A percentile compares a stretch with the other conserved stretches of the same genome.
Conservation (phyloP, 2,329 filamentous ascomycete species). For the Trichoderma koningiopsis region DNA sequence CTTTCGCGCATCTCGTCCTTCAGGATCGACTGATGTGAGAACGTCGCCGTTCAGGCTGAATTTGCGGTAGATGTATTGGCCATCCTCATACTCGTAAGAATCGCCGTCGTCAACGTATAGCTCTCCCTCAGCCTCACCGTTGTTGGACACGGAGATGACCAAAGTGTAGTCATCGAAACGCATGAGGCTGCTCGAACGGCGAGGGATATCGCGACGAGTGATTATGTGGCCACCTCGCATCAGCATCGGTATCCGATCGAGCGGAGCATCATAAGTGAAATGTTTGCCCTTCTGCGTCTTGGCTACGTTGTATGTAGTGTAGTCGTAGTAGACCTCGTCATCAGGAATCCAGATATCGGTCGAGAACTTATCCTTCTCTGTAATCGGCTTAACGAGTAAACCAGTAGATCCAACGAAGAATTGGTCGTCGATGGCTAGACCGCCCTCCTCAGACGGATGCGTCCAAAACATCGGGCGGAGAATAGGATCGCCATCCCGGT, state of each 20-base stretch:
- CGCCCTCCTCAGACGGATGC: constrained; percentile 80
- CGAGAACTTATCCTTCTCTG: constrained; percentile 70
- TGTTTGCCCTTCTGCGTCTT: constrained; percentile 68
- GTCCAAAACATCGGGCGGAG: constrained; percentile 91
- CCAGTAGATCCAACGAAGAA: constrained; percentile 88
- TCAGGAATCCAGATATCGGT: constrained; percentile 87
- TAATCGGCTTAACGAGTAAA: constrained; percentile 88
- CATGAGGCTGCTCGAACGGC: constrained; percentile 86
- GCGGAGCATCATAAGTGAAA: constrained; percentile 71
- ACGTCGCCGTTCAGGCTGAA: constrained; percentile 67
- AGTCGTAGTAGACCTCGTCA: constrained; percentile 89
- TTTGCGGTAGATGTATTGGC: constrained; percentile 82
- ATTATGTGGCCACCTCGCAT: constrained; percentile 94
- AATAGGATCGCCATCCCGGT: constrained; percentile 80
- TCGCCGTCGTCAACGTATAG: constrained; percentile 94
- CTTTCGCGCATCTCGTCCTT: constrained; percentile 54
- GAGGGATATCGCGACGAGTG: constrained; percentile 82
- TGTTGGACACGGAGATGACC: constrained; percentile 68
- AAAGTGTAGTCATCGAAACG: constrained; percentile 93
- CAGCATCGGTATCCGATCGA: constrained; percentile 84
- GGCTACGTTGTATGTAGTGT: constrained; percentile 82
- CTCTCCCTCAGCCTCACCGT: constrained; percentile 67
- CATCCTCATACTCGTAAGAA: constrained; percentile 81
- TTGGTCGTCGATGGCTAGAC: constrained; percentile 90
- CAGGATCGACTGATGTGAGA: constrained; percentile 71